Evolutionary conservation across 2,329 filamentous ascomycete species (phyloP), one percentile per base, ranked within the genome.

Genomic region (Cladophialophora immunda): DNA sequence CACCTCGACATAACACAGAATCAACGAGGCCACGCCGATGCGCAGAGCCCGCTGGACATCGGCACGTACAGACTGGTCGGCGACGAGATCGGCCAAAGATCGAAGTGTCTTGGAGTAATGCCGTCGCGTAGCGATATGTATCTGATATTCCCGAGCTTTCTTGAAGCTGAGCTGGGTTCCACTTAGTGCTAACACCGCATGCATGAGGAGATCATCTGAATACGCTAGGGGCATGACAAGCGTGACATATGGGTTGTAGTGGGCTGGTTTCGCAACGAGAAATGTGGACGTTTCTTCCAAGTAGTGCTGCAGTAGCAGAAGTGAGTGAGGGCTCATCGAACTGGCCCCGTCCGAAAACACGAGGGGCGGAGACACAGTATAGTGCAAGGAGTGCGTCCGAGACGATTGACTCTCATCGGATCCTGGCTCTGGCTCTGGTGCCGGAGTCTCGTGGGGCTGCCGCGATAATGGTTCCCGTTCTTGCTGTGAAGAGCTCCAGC

Each of bases 81-180:
- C 41, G 41, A 47, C 19, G 41, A 22, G 15, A 13, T 4, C 11
- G 19, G 4, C 15, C 19, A 47, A 13, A 4, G 19, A 4, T 47
- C 41, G 15, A 47, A 47, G 41, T 3, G 15, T 13, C 15, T 17
- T 17, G 83, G 81, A 1, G 79, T 76, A 0, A 81, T 81, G 29
- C 17, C 32, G 32, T 17, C 56, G 27, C 9, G 62, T 50, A 3
- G 41, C 56, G n/a, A 36, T 4, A 2, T 50, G 34, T 29, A 68
- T 58, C 13, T 52, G 38, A 9, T 53, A 22, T 25, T 53, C 29
- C 19, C 22, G 41, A 4, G 19, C 19, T 11, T 53, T 34, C n/a
- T 56, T 56, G 50, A 34, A 56, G 25, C 52, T 50, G 11, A 68
- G 58, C 2, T 63, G 64, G 11, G 53, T 60, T 5, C 64, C 66